Evolutionary conservation across 257 asterid species (phyloP).

Genomic region (Nyctanthes arbortristis): DNA sequence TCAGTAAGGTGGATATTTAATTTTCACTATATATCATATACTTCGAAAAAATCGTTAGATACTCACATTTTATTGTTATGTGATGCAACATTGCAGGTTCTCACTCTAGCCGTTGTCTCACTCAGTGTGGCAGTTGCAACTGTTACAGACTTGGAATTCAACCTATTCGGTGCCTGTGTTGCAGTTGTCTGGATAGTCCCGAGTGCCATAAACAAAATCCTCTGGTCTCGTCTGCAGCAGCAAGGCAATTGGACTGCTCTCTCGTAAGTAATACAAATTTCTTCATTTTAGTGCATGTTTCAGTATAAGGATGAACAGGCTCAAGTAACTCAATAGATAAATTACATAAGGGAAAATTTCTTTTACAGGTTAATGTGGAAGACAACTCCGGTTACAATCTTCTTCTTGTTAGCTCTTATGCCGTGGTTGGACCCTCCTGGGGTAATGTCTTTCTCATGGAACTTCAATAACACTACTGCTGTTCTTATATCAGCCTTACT

Average conservation of each 20-base stretch:
- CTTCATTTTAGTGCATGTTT: not conserved
- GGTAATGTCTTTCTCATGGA: conserved; percentile 62
- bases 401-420: conserved; percentile 74
- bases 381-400: conserved; percentile 72
- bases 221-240: conserved; percentile 88
- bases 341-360: not conserved
- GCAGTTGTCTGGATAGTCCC: conserved; percentile 87
- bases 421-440: conserved; percentile 94
- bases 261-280: conserved; percentile 49
- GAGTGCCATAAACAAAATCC: conserved; percentile 74
- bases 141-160: conserved; percentile 81
- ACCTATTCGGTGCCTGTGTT: conserved; percentile 69
- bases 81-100: conserved; percentile 42
- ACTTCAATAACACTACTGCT: conserved; percentile 44
- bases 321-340: too few relatives aligned
- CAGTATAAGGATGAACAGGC: too few relatives aligned
- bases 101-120: conserved; percentile 67
- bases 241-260: conserved; percentile 90
- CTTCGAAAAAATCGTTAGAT: not conserved
- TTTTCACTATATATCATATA: not conserved
- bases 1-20: conserved; percentile 44
- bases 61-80: not conserved
- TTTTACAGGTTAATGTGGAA: conserved; percentile 83
- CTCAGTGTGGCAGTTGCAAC: conserved; percentile 88
- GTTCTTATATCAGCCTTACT: conserved; percentile 72